These are phyloP conservation scores for Neofusicoccum parvum DNA, from an alignment of 2,329 filamentous ascomycete genomes.

Conservation along the genomic window DNA sequence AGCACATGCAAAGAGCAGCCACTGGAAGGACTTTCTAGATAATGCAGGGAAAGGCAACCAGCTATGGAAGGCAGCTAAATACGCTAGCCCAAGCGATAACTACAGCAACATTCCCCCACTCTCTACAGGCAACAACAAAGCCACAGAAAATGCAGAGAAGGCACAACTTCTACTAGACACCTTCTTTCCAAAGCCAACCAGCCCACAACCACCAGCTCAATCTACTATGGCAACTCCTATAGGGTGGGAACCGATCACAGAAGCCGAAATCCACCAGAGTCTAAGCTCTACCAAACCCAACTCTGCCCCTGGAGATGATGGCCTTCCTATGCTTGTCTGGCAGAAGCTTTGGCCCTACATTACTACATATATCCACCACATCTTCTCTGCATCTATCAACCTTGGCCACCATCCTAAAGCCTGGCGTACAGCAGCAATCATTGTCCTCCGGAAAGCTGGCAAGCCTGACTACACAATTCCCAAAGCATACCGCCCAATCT, in stretches of 20 bases:
- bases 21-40: slow-evolving; percentile 10
- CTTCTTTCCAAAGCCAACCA: background rate
- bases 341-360: background rate
- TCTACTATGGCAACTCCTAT: background rate
- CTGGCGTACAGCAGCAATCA: slow-evolving; percentile 21
- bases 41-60: background rate
- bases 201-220: background rate
- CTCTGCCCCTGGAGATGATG: background rate
- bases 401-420: slow-evolving; percentile 5
- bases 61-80: slow-evolving; percentile 12
- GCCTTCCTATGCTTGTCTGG: background rate
- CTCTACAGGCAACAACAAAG: background rate
- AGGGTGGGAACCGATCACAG: background rate
- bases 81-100: background rate
- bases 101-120: background rate
- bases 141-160: background rate
- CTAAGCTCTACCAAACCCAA: background rate
- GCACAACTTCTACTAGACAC: slow-evolving; percentile 1
- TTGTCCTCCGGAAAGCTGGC: slow-evolving; percentile 27
- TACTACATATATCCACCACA: background rate
- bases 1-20: background rate
- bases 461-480: slow-evolving; percentile 30
- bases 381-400: background rate
- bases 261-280: background rate
- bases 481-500: slow-evolving; percentile 31